Conservation (phyloP, 495 filamentous ascomycete genomes). For the Penicillium angulare region DNA sequence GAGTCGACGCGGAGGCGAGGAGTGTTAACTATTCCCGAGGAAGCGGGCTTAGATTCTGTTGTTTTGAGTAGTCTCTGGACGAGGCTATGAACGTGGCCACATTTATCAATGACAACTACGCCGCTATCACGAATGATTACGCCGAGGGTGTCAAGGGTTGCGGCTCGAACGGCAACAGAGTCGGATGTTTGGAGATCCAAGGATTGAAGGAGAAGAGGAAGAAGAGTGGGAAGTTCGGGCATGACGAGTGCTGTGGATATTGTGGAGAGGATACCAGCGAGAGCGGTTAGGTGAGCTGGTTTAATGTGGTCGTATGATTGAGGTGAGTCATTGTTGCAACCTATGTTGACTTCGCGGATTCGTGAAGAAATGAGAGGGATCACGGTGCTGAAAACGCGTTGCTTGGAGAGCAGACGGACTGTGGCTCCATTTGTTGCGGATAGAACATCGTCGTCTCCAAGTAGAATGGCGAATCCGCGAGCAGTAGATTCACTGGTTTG, state of each 20-base stretch:
- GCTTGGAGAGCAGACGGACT: conserved; percentile 62
- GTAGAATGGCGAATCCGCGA: conserved; percentile 59
- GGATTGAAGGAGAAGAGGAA: conserved; percentile 67
- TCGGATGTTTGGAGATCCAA: conserved; percentile 59
- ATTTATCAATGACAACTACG: conserved; percentile 45
- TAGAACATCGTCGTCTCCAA: conserved; percentile 64
- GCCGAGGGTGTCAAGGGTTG: conserved; percentile 60
- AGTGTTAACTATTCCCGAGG: conserved; percentile 23
- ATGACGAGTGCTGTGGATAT: conserved; percentile 59
- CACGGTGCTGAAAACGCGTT: conserved; percentile 62
- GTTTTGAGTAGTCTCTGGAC: conserved; percentile 57
- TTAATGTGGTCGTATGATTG: conserved; percentile 39
- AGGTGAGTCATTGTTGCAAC: conserved; percentile 14
- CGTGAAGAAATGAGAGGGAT: conserved; percentile 55
- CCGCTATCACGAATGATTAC: conserved; percentile 60
- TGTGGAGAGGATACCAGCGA: conserved; percentile 62
- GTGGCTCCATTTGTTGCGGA: conserved; percentile 62
- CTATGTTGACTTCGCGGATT: conserved; percentile 49
- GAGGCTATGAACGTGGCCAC: conserved; percentile 60
- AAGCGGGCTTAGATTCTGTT: conserved; percentile 20
- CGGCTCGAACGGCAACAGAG: conserved; percentile 54
- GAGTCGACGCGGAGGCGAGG: conserved; percentile 51
- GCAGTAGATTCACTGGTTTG: conserved; percentile 48
- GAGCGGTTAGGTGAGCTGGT: conserved; percentile 63
- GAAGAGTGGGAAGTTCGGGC: conserved; percentile 56